phyloP scores from a whole-genome alignment of 1,284 basidiomycete species.

The Singerocomus inundabilis region DNA sequence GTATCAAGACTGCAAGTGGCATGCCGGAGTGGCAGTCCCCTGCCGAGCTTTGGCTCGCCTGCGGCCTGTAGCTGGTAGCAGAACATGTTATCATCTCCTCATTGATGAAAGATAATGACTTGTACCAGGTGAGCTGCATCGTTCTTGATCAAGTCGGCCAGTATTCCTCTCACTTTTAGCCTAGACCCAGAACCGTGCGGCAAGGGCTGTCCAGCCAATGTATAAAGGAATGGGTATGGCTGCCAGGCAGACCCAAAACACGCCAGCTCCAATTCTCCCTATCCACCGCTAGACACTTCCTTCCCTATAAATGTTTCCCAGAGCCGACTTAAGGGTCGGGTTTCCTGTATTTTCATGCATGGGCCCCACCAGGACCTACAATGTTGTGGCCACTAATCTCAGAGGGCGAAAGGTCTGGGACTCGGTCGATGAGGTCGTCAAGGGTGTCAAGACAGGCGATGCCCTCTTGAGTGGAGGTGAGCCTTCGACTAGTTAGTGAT shows the following conservation, averaged over 20 bases:
- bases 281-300: background rate
- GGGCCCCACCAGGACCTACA: constrained; percentile 7
- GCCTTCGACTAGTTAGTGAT: constrained; percentile 21
- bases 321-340: constrained; percentile 5
- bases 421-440: constrained; percentile 76
- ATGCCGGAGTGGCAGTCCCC: too few relatives aligned
- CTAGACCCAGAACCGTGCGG: background rate
- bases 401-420: constrained; percentile 70
- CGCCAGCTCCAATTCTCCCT: background rate
- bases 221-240: constrained; percentile 14
- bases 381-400: background rate
- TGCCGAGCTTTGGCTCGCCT: too few relatives aligned
- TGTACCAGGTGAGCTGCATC: constrained; percentile 2
- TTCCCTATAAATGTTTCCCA: constrained; percentile 8
- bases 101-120: constrained; percentile 11
- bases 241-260: background rate
- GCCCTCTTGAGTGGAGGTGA: constrained; percentile 76
- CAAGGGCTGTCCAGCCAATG: background rate
- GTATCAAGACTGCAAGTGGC: too few relatives aligned
- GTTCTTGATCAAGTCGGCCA: constrained; percentile 1
- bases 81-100: background rate
- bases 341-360: constrained; percentile 5
- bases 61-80: too few relatives aligned
- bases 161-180: background rate
- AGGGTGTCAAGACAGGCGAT: constrained; percentile 77